Evolutionary conservation across 2,329 filamentous ascomycete species (phyloP), one percentile per base, ranked within the genome.

Genomic region (Aspergillus tamarii): DNA sequence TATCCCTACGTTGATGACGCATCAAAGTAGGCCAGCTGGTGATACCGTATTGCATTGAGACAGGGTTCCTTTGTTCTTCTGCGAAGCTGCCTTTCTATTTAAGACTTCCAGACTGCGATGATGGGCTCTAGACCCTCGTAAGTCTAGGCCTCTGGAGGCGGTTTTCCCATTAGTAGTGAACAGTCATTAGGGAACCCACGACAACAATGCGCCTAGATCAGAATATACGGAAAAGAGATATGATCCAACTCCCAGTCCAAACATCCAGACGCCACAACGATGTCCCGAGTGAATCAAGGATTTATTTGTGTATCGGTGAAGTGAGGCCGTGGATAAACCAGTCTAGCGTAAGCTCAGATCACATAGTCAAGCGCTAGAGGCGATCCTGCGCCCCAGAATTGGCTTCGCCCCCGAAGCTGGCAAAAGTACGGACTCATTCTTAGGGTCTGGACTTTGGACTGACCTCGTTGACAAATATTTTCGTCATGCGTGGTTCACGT

Each of bases 341-440:
- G 59, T 55, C 58, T 64, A 64, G 62, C 59, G 62, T 60, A 61
- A 64, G 62, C 59, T 64, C 56, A 54, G 54, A 64, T 61, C 55
- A 48, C 41, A 55, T 46, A 57, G 57, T 26, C 11, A 26, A 48
- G 41, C 48, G 46, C 48, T 55, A 45, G 32, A 48, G 62, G 28
- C 55, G 62, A 64, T 61, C 62, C 59, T 61, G 43, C 48, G 55
- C 39, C 36, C 59, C 53, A 45, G 61, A 52, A 36, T 41, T 30
- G 32, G 41, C 39, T 39, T 54, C 34, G 58, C 19, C 39, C 34
- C 19, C 10, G 11, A n/a, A 26, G 21, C 50, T 21, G 55, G 12
- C 62, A 64, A 62, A 64, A 62, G 62, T 64, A 64, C 62, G 26
- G 14, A n/a, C 48, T 52, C 21, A 3, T 14, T 19, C 9, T 16